Percentiles rank a stretch among this genome's conserved stretches.
These are phyloP conservation scores for Skeletonema potamos DNA, from an alignment of 108 stramenopile genomes.

Conservation along the genomic window DNA sequence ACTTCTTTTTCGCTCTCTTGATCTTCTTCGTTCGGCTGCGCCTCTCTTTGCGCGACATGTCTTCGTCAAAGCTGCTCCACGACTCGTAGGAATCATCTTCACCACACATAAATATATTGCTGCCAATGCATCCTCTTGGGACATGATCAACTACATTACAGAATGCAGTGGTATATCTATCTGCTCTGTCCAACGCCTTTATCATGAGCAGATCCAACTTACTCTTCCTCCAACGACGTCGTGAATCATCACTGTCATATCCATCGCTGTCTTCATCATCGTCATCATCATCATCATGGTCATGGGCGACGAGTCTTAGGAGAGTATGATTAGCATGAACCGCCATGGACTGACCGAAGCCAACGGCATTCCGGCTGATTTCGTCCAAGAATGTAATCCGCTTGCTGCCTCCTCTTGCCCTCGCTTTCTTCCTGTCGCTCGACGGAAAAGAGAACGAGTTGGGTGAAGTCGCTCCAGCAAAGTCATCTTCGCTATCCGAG, in stretches of 20 bases:
- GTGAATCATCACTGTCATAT: neutral
- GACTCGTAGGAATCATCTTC: neutral
- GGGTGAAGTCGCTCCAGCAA: neutral
- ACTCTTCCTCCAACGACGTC: neutral
- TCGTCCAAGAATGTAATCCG: neutral
- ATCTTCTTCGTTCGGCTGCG: slow-evolving; percentile 2
- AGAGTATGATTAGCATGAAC: neutral
- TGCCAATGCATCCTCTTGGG: neutral
- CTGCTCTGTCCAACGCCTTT: neutral
- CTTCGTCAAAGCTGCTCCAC: neutral
- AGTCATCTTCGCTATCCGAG: neutral
- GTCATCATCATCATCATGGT: neutral
- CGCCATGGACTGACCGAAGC: neutral
- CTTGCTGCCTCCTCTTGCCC: neutral
- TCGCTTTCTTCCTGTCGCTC: neutral
- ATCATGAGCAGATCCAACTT: neutral
- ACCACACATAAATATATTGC: neutral
- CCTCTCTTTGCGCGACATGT: neutral
- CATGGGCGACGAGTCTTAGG: neutral
- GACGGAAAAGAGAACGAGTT: neutral
- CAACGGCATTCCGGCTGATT: neutral
- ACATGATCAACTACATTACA: neutral
- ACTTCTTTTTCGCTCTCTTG: neutral
- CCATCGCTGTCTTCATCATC: neutral
- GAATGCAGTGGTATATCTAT: neutral